These are phyloP conservation scores for Tubosaeta sp. DNA, from an alignment of 768 basidiomycete genomes.

Conservation along the genomic window DNA sequence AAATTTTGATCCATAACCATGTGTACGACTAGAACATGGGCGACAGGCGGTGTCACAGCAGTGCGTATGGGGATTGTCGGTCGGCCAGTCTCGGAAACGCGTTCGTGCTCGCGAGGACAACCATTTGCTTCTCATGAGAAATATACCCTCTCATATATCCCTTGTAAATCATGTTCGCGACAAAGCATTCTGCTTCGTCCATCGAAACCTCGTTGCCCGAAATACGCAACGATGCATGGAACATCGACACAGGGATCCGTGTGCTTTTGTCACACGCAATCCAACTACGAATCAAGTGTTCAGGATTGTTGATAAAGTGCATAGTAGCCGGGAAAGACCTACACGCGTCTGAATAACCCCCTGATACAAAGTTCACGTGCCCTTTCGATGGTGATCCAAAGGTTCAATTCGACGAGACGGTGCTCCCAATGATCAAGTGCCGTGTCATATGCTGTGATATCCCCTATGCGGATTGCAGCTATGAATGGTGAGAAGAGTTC, in stretches of 20 bases:
- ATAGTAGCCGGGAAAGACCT: constrained; percentile 26
- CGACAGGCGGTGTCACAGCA: constrained; percentile 20
- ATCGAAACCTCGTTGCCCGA: constrained; percentile 65
- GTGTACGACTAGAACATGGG: too few species aligned
- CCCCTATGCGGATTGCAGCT: constrained; percentile 68
- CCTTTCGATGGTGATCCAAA: constrained; percentile 84
- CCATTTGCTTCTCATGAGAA: constrained; percentile 92
- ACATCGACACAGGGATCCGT: constrained; percentile 76
- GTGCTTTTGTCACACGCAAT: constrained; percentile 66
- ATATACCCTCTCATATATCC: constrained; percentile 94
- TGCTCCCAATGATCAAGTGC: constrained; percentile 70
- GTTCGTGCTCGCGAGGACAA: constrained; percentile 77
- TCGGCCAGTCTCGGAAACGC: constrained; percentile 78
- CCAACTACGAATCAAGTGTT: constrained; percentile 53
- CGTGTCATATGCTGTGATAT: constrained; percentile 75
- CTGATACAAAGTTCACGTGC: constrained; percentile 85
- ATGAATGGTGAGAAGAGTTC: constrained; percentile 81
- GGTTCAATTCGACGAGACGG: constrained; percentile 77
- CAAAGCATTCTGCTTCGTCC: constrained; percentile 89
- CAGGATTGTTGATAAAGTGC: neutral
- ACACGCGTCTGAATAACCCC: constrained; percentile 77
- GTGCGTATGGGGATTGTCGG: constrained; percentile 46
- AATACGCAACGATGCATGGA: constrained; percentile 69
- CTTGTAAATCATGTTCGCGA: constrained; percentile 94
- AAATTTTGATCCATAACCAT: too few species aligned